A percentile compares a stretch with the other conserved stretches of the same genome.
Evolutionary conservation across 805 yeast genomes (phyloP).

Genomic region (Peterozyma toletana): DNA sequence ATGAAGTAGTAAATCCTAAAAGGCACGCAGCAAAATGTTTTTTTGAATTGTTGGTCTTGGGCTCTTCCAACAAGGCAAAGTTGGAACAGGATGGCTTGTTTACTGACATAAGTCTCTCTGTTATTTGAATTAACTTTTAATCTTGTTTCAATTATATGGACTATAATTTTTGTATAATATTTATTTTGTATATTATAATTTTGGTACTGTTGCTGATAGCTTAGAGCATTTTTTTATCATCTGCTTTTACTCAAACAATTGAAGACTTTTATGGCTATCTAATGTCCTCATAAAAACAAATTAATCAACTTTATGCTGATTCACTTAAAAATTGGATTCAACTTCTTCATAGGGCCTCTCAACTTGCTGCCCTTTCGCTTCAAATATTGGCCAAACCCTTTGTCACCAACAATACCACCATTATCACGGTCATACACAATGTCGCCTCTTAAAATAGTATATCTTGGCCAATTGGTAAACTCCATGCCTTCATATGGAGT

Average conservation of each 20-base stretch:
- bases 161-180: too few species aligned
- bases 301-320: too few species aligned
- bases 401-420: slow-evolving; percentile 11
- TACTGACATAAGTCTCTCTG: slow-evolving; percentile 45
- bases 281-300: too few species aligned
- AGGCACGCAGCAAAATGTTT: slow-evolving; percentile 66
- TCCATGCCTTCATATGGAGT: slow-evolving; percentile 31
- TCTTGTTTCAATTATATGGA: too few species aligned
- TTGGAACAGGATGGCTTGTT: slow-evolving; percentile 55
- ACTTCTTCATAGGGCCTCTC: slow-evolving; percentile 14
- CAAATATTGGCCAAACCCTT: slow-evolving; percentile 18
- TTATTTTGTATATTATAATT: too few species aligned
- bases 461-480: slow-evolving; percentile 40
- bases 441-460: slow-evolving; percentile 30
- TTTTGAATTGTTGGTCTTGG: slow-evolving; percentile 77
- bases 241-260: too few species aligned
- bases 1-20: slow-evolving; percentile 24
- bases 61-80: slow-evolving; percentile 64
- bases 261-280: too few species aligned
- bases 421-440: slow-evolving; percentile 25
- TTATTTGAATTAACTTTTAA: too few species aligned
- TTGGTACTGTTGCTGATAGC: too few species aligned
- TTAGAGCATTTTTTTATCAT: too few species aligned
- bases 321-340: slow-evolving; percentile 16
- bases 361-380: slow-evolving; percentile 17